phyloP scores from a whole-genome alignment of 441 rosid species.

The Aquilaria agallochum region DNA sequence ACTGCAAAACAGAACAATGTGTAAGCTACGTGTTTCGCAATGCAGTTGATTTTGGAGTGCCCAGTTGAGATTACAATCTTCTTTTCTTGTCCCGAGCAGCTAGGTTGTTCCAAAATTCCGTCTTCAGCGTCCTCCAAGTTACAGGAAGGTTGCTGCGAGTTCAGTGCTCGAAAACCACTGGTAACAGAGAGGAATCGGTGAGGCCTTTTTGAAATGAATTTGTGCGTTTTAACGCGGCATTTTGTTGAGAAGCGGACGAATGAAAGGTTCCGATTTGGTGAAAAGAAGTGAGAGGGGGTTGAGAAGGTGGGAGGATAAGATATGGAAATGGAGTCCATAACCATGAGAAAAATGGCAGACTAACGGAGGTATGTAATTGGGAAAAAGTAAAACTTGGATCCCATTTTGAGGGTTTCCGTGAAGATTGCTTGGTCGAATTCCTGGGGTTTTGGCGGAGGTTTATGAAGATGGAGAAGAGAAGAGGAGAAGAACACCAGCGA shows the following conservation, averaged over 20 bases:
- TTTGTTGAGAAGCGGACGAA: constrained; percentile 22
- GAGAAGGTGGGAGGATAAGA: constrained; percentile 28
- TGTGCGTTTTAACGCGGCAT: constrained; percentile 27
- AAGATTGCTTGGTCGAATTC: background rate
- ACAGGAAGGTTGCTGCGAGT: constrained; percentile 19
- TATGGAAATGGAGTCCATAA: constrained; percentile 52
- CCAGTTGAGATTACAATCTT: constrained; percentile 22
- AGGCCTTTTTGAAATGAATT: constrained; percentile 13
- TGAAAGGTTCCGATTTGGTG: constrained; percentile 20
- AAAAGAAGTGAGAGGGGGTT: constrained; percentile 30
- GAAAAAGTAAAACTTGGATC: background rate
- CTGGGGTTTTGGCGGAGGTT: background rate
- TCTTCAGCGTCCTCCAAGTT: constrained; percentile 15
- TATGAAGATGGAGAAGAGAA: background rate
- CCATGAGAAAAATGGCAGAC: background rate
- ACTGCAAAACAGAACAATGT: constrained; percentile 59
- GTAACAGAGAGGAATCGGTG: constrained; percentile 19
- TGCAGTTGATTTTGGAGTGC: constrained; percentile 21
- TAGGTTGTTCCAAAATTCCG: constrained; percentile 16
- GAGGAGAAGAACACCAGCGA: too few species aligned
- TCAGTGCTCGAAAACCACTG: constrained; percentile 21
- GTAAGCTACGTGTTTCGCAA: constrained; percentile 47
- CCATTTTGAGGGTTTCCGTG: constrained; percentile 11
- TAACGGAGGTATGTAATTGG: background rate
- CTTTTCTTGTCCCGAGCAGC: constrained; percentile 19